A percentile compares a stretch with the other conserved stretches of the same genome.
These are phyloP conservation scores for Penicillium palitans DNA, from an alignment of 2,329 filamentous ascomycete genomes.

Conservation along the genomic window DNA sequence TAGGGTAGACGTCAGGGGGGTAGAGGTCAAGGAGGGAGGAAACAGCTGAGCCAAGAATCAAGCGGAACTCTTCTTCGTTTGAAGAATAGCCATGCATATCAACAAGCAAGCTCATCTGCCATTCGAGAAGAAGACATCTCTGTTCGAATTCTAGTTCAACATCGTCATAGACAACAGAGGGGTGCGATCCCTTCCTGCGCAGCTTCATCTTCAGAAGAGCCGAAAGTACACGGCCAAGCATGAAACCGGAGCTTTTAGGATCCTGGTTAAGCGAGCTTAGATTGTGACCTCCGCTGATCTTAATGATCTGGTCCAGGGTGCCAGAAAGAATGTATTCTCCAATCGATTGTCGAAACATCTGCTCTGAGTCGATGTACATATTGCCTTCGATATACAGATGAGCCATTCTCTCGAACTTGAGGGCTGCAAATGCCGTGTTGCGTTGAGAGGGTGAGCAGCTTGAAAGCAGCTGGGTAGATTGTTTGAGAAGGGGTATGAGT, in stretches of 20 bases:
- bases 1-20: slow-evolving; percentile 30
- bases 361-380: slow-evolving; percentile 36
- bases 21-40: slow-evolving; percentile 40
- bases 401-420: slow-evolving; percentile 49
- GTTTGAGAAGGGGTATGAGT: slow-evolving; percentile 42
- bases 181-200: slow-evolving; percentile 30
- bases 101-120: slow-evolving; percentile 39
- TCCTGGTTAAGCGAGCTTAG: slow-evolving; percentile 34
- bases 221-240: slow-evolving; percentile 41
- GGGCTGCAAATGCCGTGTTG: slow-evolving; percentile 40
- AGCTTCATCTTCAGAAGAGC: slow-evolving; percentile 40
- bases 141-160: slow-evolving; percentile 25
- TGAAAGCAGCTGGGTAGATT: slow-evolving; percentile 43
- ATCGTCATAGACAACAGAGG: slow-evolving; percentile 35
- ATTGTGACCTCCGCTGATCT: slow-evolving; percentile 28
- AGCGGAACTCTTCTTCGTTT: slow-evolving; percentile 32
- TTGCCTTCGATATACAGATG: slow-evolving; percentile 43
- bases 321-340: slow-evolving; percentile 43
- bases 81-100: slow-evolving; percentile 31
- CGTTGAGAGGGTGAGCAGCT: slow-evolving; percentile 37
- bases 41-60: slow-evolving; percentile 30
- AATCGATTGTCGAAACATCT: slow-evolving; percentile 44
- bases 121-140: slow-evolving; percentile 39
- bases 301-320: slow-evolving; percentile 33
- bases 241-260: slow-evolving; percentile 37